phyloP scores from a whole-genome alignment of 768 basidiomycete species.

The Boletus sp. region DNA sequence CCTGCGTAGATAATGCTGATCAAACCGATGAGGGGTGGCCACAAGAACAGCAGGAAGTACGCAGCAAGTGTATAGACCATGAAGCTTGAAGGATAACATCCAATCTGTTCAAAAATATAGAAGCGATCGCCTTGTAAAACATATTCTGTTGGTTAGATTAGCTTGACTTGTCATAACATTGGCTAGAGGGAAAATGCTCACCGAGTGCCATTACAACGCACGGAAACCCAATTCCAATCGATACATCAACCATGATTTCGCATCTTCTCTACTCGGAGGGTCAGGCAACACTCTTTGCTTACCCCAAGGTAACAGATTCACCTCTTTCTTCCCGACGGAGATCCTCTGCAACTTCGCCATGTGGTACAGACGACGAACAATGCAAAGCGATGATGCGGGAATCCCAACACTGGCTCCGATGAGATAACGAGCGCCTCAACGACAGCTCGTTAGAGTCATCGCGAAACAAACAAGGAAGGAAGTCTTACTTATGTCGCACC shows the following conservation, averaged over 20 bases:
- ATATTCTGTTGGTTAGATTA: slow-evolving; percentile 14
- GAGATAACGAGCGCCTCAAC: slow-evolving; percentile 44
- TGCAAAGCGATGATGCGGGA: slow-evolving; percentile 54
- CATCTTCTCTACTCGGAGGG: slow-evolving; percentile 41
- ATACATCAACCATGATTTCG: slow-evolving; percentile 40
- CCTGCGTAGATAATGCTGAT: slow-evolving; percentile 26
- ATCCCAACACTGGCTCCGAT: slow-evolving; percentile 45
- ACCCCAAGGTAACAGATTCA: slow-evolving; percentile 5
- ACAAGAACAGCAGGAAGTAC: slow-evolving; percentile 18
- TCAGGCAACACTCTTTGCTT: not conserved
- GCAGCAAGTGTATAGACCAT: slow-evolving; percentile 7
- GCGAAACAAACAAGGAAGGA: not conserved
- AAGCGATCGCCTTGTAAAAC: slow-evolving; percentile 28
- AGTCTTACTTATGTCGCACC: slow-evolving; percentile 53
- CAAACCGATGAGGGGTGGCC: slow-evolving; percentile 18
- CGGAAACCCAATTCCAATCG: slow-evolving; percentile 39
- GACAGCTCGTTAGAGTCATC: not conserved
- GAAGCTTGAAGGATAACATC: slow-evolving; percentile 14
- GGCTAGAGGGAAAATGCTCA: slow-evolving; percentile 10
- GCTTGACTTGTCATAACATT: not conserved
- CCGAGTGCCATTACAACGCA: slow-evolving; percentile 33
- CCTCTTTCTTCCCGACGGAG: slow-evolving; percentile 24
- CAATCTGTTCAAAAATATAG: slow-evolving; percentile 26
- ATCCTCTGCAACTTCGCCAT: slow-evolving; percentile 33
- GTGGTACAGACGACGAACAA: slow-evolving; percentile 62